These are phyloP conservation scores for Pouteria campechiana DNA, from an alignment of 179 eudicot genomes.

Conservation along the genomic window DNA sequence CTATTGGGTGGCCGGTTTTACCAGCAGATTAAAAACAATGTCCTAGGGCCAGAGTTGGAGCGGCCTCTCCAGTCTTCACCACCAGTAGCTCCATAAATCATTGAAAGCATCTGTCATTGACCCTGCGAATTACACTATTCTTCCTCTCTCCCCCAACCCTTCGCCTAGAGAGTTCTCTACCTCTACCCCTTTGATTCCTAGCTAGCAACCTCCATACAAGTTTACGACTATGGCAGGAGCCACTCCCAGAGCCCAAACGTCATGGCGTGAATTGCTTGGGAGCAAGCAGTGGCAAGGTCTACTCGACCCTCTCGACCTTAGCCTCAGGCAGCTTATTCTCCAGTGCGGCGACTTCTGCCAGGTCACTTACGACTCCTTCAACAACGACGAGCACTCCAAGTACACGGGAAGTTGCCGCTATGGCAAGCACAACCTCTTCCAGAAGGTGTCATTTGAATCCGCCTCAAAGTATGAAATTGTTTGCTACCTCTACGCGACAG, in stretches of 20 bases:
- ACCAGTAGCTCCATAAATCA: too few species aligned
- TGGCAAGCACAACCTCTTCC: conserved; percentile 27
- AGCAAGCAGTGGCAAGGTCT: conserved; percentile 42
- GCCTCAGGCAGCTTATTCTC: conserved; percentile 39
- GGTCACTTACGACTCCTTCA: conserved; percentile 66
- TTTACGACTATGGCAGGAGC: too few species aligned
- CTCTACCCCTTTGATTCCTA: too few species aligned
- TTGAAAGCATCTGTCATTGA: too few species aligned
- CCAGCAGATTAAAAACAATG: too few species aligned
- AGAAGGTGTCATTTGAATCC: conserved; percentile 23
- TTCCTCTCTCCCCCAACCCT: too few species aligned
- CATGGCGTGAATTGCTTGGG: conserved; percentile 48
- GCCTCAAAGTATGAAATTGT: conserved; percentile 27
- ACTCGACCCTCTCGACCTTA: conserved; percentile 34
- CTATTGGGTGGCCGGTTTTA: too few species aligned
- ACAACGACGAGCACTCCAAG: conserved; percentile 47
- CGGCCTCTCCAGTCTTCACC: too few species aligned
- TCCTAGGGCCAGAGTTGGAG: too few species aligned
- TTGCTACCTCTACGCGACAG: conserved; percentile 49
- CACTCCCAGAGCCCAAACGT: not conserved
- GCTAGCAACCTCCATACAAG: too few species aligned
- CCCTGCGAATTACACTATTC: too few species aligned
- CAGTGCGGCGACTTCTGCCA: conserved; percentile 64
- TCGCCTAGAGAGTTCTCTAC: too few species aligned
- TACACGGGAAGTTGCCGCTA: conserved; percentile 57